These are phyloP conservation scores for Emmonsia crescens DNA, from an alignment of 2,329 filamentous ascomycete species.

Conservation along the genomic window DNA sequence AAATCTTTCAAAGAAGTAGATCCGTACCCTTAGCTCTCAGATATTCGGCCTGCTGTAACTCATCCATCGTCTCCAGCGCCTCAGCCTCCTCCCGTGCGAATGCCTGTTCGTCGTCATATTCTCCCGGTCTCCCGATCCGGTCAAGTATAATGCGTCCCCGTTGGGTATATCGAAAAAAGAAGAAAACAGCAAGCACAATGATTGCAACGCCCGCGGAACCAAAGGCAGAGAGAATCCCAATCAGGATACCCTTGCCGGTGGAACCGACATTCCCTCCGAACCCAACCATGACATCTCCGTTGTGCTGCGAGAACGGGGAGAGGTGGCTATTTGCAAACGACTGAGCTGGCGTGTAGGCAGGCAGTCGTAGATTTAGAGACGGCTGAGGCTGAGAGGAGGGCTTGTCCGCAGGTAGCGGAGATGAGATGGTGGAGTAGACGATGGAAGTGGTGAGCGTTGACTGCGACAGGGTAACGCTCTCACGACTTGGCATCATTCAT, in stretches of 20 bases:
- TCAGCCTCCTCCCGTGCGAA: slow-evolving; percentile 90
- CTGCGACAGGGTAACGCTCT: slow-evolving; percentile 6
- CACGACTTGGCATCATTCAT: slow-evolving; percentile 10
- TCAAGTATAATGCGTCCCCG: slow-evolving; percentile 87
- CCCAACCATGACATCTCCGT: slow-evolving; percentile 14
- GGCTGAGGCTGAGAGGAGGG: not conserved
- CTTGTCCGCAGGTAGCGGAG: not conserved
- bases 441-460: slow-evolving; percentile 8
- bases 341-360: slow-evolving; percentile 9
- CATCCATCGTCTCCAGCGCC: slow-evolving; percentile 90
- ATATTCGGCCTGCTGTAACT: slow-evolving; percentile 81
- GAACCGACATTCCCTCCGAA: slow-evolving; percentile 38
- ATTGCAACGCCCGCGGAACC: slow-evolving; percentile 80
- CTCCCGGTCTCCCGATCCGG: slow-evolving; percentile 81
- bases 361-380: not conserved
- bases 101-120: slow-evolving; percentile 95
- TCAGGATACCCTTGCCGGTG: slow-evolving; percentile 71
- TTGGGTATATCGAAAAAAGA: slow-evolving; percentile 85
- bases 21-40: slow-evolving; percentile 79
- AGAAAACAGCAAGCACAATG: slow-evolving; percentile 67
- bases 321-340: not conserved
- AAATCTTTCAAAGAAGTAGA: slow-evolving; percentile 1
- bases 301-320: slow-evolving; percentile 5
- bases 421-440: not conserved
- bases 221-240: slow-evolving; percentile 88